A percentile compares a stretch with the other conserved stretches of the same genome.
Evolutionary conservation across 2,329 filamentous ascomycete genomes (phyloP).

Genomic region (Knoxdaviesia proteae): DNA sequence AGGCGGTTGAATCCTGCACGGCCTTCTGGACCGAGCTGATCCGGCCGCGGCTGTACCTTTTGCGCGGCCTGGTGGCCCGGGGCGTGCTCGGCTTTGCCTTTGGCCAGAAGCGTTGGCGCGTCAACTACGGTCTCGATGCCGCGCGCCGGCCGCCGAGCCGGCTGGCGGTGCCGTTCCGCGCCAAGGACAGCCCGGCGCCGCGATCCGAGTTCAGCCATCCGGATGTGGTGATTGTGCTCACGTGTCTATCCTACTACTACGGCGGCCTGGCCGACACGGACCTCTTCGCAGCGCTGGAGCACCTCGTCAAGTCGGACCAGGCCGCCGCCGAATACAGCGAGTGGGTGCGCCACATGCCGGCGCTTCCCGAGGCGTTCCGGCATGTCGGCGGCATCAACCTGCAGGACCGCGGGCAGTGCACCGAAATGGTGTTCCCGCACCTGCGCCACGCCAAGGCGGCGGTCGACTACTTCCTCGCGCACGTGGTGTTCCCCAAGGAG

Average conservation of each 20-base stretch:
- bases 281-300: conserved; percentile 22
- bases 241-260: conserved; percentile 34
- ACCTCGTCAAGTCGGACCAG: conserved; percentile 30
- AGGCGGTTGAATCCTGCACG: conserved; percentile 12
- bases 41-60: conserved; percentile 19
- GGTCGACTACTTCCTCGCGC: conserved; percentile 42
- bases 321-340: conserved; percentile 25
- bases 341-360: conserved; percentile 20
- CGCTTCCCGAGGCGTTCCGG: conserved; percentile 15
- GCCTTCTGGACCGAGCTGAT: conserved; percentile 16
- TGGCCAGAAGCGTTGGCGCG: conserved; percentile 37
- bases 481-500: conserved; percentile 38
- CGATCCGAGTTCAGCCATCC: conserved; percentile 42
- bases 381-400: conserved; percentile 34
- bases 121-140: conserved; percentile 38
- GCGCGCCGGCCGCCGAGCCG: conserved; percentile 17
- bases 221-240: conserved; percentile 34
- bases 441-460: conserved; percentile 28
- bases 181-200: conserved; percentile 33
- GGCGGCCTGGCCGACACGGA: conserved; percentile 29
- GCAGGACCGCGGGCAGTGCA: conserved; percentile 27
- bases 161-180: conserved; percentile 36
- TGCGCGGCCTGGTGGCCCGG: conserved; percentile 33
- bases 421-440: conserved; percentile 25
- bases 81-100: conserved; percentile 33